Evolutionary conservation across 352 stramenopile genomes (phyloP), one percentile per base, ranked within the genome.

Genomic region (Phytophthora sojae): DNA sequence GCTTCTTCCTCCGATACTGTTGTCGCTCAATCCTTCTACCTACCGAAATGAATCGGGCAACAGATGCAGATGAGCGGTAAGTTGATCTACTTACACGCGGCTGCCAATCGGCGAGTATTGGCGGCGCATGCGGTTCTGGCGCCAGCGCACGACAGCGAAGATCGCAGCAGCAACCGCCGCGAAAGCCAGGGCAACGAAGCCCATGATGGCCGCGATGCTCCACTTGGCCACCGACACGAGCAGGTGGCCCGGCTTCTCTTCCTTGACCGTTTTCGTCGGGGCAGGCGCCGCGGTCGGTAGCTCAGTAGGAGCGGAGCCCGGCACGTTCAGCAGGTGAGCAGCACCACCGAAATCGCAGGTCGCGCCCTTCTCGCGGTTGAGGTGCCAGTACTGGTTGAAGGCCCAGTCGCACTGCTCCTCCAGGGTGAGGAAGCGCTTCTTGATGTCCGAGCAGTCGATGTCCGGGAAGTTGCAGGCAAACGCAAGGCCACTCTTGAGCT

Each of bases 341-440:
- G 85, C 82, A 25, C 85, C 87, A 56, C 87, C 85, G 59, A 94
- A 94, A 82, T 94, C 87, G 76, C 87, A 94, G 47, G 87, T 94
- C 23, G 87, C 87, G 19, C 87, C 87, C 21, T 87, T 85, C 49
- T 88, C 69, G 26, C 87, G 87, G 55, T 91, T 75, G 15, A 79
- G 50, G 65, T 94, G 87, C 87, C 87, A 94, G 75, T 93, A 94
- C 59, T 86, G 58, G 75, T 94, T 87, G 71, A 90, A 94, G 0
- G 82, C 87, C 66, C 76, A 93, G 72, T 94, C 85, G 59, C 78
- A 89, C 73, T 89, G 83, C 73, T 94, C 85, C 59, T 86, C 73
- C 7, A 94, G 67, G 9, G 87, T 90, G 3, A 66, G 49, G 70
- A 84, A 91, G 1, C 69, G 70, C 25, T 73, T 71, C 47, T 89